Percentiles rank a stretch among this genome's conserved stretches.
Conservation (phyloP, 768 basidiomycete genomes). For the Podaxis sp. region DNA sequence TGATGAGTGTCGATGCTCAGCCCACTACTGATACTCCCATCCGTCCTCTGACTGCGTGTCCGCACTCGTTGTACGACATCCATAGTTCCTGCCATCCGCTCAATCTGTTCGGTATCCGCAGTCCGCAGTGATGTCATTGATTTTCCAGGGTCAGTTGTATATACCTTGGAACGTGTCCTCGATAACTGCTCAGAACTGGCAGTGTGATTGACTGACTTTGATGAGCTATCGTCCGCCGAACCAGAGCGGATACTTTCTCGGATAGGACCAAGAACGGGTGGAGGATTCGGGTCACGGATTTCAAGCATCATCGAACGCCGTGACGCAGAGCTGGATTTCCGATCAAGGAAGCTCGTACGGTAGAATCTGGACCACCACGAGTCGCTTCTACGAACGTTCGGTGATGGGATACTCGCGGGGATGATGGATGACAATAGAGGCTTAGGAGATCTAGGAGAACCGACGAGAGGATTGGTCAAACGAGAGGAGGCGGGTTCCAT, state of each 20-base stretch:
- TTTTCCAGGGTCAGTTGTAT: constrained; percentile 33
- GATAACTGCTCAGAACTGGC: constrained; percentile 13
- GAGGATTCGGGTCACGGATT: constrained; percentile 79
- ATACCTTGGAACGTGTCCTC: constrained; percentile 1
- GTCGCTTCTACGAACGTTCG: constrained; percentile 61
- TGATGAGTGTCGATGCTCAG: constrained; percentile 27
- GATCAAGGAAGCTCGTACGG: constrained; percentile 62
- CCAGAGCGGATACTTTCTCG: constrained; percentile 46
- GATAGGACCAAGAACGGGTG: constrained; percentile 61
- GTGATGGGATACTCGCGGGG: constrained; percentile 24
- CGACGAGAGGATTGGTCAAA: constrained; percentile 36
- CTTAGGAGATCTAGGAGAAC: constrained; percentile 31
- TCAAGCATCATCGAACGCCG: constrained; percentile 36
- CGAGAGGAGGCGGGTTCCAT: constrained; percentile 22
- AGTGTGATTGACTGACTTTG: constrained; percentile 16
- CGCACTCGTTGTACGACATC: constrained; percentile 62
- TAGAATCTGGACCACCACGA: constrained; percentile 81
- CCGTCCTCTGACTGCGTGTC: constrained; percentile 29
- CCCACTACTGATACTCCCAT: constrained; percentile 28
- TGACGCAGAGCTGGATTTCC: constrained; percentile 41
- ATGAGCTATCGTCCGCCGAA: constrained; percentile 16
- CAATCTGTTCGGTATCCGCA: constrained; percentile 67
- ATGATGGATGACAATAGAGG: constrained; percentile 11
- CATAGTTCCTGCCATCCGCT: constrained; percentile 62
- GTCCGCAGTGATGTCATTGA: constrained; percentile 60